Evolutionary conservation across 1,284 basidiomycete genomes (phyloP), one percentile per base, ranked within the genome.

Genomic region (Ustilago nuda): DNA sequence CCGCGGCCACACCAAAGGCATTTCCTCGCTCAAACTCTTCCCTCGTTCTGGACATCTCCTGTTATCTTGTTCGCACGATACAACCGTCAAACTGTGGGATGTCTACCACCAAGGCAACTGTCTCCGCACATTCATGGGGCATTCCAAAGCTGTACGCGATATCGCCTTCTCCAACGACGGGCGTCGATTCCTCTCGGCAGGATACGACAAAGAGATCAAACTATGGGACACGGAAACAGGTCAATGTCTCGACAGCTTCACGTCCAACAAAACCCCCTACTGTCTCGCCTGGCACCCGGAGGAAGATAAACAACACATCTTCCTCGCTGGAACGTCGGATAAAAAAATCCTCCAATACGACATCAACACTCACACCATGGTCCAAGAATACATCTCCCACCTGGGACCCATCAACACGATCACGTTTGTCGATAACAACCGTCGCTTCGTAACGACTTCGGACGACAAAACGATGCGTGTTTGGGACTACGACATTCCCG

Each of bases 291-390:
- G 98, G 88, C 93, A 99, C 86, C 97, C 97, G 7, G 95, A 98
- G 85, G 89, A 92, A 58, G 95, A 98, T 83, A 98, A 98, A 86
- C 95, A 98, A 84, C 89, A 98, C 85, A 92, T 95, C 66, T 99
- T 99, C 89, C 88, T 99, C 43, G 94, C 96, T 48, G 97, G 97
- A 76, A 99, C 98, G 95, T 93, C 92, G 58, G 96, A 99, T 87
- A 99, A 98, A 88, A 98, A 98, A 88, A 97, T 99, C 76, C 93
- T 98, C 35, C 96, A 99, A 94, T 99, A 95, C 85, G 96, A 99
- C 85, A 93, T 94, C 84, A 91, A 93, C 83, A 91, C 93, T 23
- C 92, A 92, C 36, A 94, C 98, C 85, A 95, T 99, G 71, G 93
- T 92, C 1, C 97, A 99, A 87, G 96, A 98, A 87, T 99, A 99